A percentile compares a stretch with the other conserved stretches of the same genome.
Conservation (phyloP, 1,139 yeast genomes). For the Hansenula lynferdii region DNA sequence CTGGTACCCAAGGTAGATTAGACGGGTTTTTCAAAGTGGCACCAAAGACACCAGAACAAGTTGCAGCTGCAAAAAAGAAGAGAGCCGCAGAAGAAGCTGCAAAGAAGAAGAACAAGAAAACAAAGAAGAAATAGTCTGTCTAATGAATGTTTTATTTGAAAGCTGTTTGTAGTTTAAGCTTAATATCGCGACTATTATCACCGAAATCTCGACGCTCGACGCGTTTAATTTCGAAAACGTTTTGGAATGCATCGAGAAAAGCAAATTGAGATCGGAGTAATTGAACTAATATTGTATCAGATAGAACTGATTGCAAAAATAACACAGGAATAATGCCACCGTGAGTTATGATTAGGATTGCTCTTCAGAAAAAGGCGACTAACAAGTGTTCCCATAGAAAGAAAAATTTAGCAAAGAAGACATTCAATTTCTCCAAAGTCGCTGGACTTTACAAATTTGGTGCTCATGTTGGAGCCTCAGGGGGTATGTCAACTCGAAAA, state of each 20-base stretch:
- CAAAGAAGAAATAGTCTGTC: constrained; percentile 12
- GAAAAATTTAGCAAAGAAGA: constrained; percentile 6
- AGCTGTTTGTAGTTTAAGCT: too few relatives aligned
- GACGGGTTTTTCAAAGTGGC: constrained; percentile 86
- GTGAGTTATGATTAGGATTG: too few relatives aligned
- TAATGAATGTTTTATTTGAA: too few relatives aligned
- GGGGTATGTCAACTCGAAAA: too few relatives aligned
- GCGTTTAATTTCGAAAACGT: too few relatives aligned
- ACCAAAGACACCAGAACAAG: constrained; percentile 43
- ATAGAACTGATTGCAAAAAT: too few relatives aligned
- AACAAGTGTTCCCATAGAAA: constrained; percentile 8
- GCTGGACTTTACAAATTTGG: constrained; percentile 54
- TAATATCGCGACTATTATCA: too few relatives aligned
- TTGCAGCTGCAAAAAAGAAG: constrained; percentile 34
- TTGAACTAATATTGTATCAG: too few relatives aligned
- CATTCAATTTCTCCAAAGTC: constrained; percentile 25
- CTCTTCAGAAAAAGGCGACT: background rate
- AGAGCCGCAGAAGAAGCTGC: constrained; percentile 33
- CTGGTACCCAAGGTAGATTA: constrained; percentile 85
- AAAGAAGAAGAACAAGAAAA: constrained; percentile 27
- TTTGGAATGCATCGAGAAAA: too few relatives aligned
- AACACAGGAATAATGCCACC: constrained; percentile 8
- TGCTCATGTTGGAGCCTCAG: constrained; percentile 73
- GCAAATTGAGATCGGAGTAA: too few relatives aligned
- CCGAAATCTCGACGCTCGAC: too few relatives aligned